phyloP scores from a whole-genome alignment of 495 filamentous ascomycete species.

The Xylaria venustula region DNA sequence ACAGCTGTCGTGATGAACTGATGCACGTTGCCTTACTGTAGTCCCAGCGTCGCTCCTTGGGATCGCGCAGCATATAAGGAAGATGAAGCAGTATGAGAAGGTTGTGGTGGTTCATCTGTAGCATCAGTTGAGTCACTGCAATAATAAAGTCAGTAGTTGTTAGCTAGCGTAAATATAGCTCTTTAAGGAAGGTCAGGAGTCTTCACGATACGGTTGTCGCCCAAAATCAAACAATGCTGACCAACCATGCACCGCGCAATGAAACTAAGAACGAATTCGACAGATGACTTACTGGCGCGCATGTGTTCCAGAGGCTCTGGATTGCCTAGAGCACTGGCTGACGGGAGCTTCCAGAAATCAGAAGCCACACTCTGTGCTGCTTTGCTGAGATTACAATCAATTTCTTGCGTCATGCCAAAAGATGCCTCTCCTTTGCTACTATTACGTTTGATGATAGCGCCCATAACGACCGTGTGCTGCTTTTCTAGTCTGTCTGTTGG shows the following conservation, averaged over 20 bases:
- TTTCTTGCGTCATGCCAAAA: constrained; percentile 38
- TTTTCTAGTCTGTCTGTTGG: constrained; percentile 34
- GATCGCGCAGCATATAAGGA: constrained; percentile 46
- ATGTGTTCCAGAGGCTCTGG: constrained; percentile 10
- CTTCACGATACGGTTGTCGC: too few species aligned
- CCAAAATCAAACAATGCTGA: too few species aligned
- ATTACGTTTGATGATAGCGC: constrained; percentile 45
- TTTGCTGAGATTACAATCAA: constrained; percentile 43
- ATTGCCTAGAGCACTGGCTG: background rate
- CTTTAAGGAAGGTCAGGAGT: too few species aligned
- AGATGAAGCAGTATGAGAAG: constrained; percentile 45
- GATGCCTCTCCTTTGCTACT: constrained; percentile 18
- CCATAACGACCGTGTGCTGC: constrained; percentile 34
- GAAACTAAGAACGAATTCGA: background rate
- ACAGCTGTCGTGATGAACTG: constrained; percentile 39
- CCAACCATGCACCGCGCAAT: too few species aligned
- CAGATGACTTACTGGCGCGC: constrained; percentile 12
- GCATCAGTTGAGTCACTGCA: constrained; percentile 30
- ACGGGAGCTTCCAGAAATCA: constrained; percentile 37
- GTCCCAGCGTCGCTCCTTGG: constrained; percentile 43
- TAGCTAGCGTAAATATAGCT: too few species aligned
- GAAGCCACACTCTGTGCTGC: constrained; percentile 34
- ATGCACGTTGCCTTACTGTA: constrained; percentile 49
- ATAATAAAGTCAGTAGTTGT: background rate
- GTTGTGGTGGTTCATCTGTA: constrained; percentile 48